Base-by-base conservation (phyloP, 164 flowering plant genomes). In the Liquidambar formosana region DNA sequence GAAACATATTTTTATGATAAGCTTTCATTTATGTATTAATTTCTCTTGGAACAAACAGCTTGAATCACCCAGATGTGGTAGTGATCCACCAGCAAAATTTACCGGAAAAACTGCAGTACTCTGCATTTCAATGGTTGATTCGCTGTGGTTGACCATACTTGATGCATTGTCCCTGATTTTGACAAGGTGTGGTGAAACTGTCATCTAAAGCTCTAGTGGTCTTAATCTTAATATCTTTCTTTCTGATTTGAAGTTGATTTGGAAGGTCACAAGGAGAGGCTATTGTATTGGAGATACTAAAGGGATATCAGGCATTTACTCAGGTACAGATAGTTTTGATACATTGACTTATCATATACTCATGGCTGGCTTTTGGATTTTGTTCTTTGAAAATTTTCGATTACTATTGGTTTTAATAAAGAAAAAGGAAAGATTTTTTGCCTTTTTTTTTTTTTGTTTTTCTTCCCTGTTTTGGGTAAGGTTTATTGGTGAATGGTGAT, bases 211-310 rank as follows among this genome's bases (percentile, higher is more conserved):
- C 11, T 63, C 15, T 59, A 18, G 11, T 44, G 11, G 15, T 21
- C 13, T 54, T 61, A 23, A 47, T 46, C 0, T 4, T 15, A 26
- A 22, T 14, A 57, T 59, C 18, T 58, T 19, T 67, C 6, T 71
- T 47, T 61, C 57, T 67, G 11, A 68, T 61, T 14, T 63, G 63
- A 22, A 44, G 23, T 72, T 46, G 18, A 27, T 78, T 44, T 86
- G 68, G 43, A 79, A 95, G 99, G 85, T 91, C 98, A 70, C 99
- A 96, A 76, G 99, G 99, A 60, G 99, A 96, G 82, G 99, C 99
- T 56, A 91, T 96, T 61, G 83, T 91, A 45, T 81, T 96, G 84
- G 99, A 96, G 79, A 90, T 96, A 73, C 74, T 96, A 64, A 96
- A 96, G 79, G 99, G 97, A 59, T 96, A 96, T 76, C 99, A 96